Base-by-base conservation (phyloP, 2,329 filamentous ascomycete genomes). In the Diaporthe capsici region DNA sequence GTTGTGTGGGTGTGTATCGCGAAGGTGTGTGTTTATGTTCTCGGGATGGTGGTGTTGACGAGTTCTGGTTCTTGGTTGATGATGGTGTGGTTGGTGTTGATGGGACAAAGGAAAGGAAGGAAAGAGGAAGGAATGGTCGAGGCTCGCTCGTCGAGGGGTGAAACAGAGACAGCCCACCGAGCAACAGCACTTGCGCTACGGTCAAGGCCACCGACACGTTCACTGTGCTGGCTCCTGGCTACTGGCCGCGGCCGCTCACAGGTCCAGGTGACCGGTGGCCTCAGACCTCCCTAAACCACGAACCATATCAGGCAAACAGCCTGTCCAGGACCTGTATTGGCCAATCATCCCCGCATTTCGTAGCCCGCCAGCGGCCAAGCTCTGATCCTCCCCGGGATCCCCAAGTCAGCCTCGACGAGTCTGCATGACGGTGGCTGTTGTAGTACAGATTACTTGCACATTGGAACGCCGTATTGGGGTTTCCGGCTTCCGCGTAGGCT, bases 21-120 rank as follows among this genome's bases (percentile, higher is more conserved):
- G n/a, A 25, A 25, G 51, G 20, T 22, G 81, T 76, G 77, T n/a
- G 12, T n/a, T 9, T 57, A 15, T 42, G 12, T 61, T 39, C 17
- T 17, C 20, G 12, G 49, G 25, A 4, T n/a, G 51, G 2, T 37
- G 68, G 25, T n/a, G 44, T n/a, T 57, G 65, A 49, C 44, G 47
- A n/a, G 20, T 25, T 31, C 15, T 51, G 39, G 12, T 42, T 39
- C 39, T 70, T 42, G 22, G 15, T 67, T 57, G 72, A 55, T 34
- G 31, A 42, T 51, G 28, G 28, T 58, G 49, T 42, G 34, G 17
- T 67, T 42, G 34, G 17, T 67, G 60, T 58, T 55, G 44, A 53
- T 47, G 25, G 42, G 42, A 70, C 9, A 55, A 65, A 39, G 37
- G 47, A 37, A 61, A 17, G 6, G 12, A 20, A 9, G 17, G 13